Evolutionary conservation across 1,284 basidiomycete genomes (phyloP), one percentile per base, ranked within the genome.

Genomic region (Apiotrichum gracile): DNA sequence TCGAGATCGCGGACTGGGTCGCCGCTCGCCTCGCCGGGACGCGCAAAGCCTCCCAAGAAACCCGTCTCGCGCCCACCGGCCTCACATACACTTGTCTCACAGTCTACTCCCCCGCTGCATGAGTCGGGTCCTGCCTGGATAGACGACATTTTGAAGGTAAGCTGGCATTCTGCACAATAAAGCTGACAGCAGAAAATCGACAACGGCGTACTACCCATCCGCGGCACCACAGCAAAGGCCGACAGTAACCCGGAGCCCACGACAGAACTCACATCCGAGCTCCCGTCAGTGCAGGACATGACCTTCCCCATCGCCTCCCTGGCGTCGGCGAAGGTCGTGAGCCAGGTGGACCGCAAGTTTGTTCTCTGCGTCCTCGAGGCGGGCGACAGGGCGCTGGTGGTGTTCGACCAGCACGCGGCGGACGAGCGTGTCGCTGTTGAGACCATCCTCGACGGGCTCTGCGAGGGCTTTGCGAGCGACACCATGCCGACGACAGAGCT

Each of bases 401-500:
- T 96, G 52, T 80, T 97, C 41, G 93, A 97, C 75, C 93, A 97
- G 72, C 93, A 97, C 68, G 93, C 93, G 5, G 93, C 91, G 9
- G 90, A 96, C 68, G 93, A 97, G 74, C 83, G 93, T 10, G 78
- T 93, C 27, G 83, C 90, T 22, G 87, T 96, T 44, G 93, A 97
- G 72, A 76, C 77, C n/a, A 86, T 89, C 67, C 78, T 93, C 52
- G 78, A 79, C 49, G 27, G n/a, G 33, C 72, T 90, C 21, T 88
- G 87, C 69, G 34, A 57, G 7, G 83, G 83, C 5, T 89, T 86
- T 67, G 76, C 83, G 57, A 58, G 69, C 44, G 72, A 76, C 61
- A 65, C 65, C 14, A 72, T 78, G 47, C 65, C 55, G 9, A 69
- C 68, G 62, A 80, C 55, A 1, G 39, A 57, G 8, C 46, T 66